Evolutionary conservation across 2,329 filamentous ascomycete species (phyloP).

Genomic region (Teratosphaeria destructans): DNA sequence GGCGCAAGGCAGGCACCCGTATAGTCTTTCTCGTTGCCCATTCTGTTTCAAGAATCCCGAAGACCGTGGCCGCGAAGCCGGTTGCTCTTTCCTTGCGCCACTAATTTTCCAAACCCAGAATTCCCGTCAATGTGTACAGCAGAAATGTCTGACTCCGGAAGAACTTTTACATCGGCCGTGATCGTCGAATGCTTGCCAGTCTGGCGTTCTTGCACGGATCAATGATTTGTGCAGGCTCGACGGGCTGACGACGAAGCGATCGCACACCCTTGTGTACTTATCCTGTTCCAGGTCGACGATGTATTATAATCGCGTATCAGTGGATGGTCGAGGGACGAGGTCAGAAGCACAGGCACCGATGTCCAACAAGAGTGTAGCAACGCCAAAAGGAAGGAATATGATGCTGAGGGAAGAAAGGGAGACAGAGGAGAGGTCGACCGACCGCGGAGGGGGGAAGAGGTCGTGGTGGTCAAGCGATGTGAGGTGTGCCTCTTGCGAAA

Average conservation of each 20-base stretch:
- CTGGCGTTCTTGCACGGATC: background rate
- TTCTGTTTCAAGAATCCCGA: background rate
- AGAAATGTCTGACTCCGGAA: background rate
- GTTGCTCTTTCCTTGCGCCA: background rate
- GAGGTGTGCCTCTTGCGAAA: background rate
- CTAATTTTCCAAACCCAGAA: no score
- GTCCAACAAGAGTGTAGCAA: background rate
- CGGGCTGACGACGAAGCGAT: background rate
- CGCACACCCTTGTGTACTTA: no score
- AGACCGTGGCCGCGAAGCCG: background rate
- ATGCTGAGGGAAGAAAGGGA: background rate
- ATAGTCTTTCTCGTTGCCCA: constrained; percentile 5
- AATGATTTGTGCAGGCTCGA: background rate
- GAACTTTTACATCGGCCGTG: background rate
- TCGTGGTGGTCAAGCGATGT: background rate
- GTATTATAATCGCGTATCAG: background rate
- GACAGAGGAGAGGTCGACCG: background rate
- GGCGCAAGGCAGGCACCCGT: constrained; percentile 53
- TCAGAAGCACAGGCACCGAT: background rate
- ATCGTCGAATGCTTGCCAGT: background rate
- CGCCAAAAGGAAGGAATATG: background rate
- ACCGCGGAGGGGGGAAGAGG: background rate
- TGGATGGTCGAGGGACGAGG: background rate
- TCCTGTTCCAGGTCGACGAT: no score
- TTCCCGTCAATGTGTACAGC: background rate